Percentiles rank a stretch among this genome's conserved stretches.
These are phyloP conservation scores for Scytalidium lignicola DNA, from an alignment of 2,329 filamentous ascomycete genomes.

Conservation along the genomic window DNA sequence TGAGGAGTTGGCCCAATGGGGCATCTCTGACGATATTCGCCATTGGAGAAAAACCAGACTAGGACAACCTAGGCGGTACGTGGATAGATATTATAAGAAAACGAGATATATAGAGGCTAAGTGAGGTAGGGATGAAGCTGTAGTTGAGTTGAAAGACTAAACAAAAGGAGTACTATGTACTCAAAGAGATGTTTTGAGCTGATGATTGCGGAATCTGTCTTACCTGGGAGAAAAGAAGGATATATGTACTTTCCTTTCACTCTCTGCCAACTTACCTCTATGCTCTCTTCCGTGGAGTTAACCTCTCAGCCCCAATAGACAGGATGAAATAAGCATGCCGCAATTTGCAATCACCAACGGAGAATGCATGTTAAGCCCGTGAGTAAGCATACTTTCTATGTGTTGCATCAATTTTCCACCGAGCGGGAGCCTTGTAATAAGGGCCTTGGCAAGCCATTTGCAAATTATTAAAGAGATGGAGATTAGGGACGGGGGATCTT, in stretches of 20 bases:
- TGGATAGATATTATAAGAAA: too few species aligned
- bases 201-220: neutral
- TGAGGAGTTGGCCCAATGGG: slow-evolving; percentile 53
- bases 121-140: too few species aligned
- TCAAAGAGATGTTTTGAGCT: neutral
- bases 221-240: neutral
- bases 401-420: neutral
- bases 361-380: neutral
- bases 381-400: neutral
- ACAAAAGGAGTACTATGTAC: too few species aligned
- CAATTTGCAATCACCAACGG: neutral
- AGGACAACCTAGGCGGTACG: too few species aligned
- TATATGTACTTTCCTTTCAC: neutral
- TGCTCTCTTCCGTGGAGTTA: neutral
- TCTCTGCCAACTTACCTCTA: neutral
- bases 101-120: too few species aligned
- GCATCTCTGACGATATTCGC: slow-evolving; percentile 45
- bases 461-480: neutral
- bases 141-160: too few species aligned
- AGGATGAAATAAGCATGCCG: neutral
- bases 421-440: neutral
- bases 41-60: neutral
- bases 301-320: neutral
- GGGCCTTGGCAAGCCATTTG: neutral
- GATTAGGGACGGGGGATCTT: neutral